Percentiles rank a stretch among this genome's conserved stretches.
These are phyloP conservation scores for Hordeum pubiflorum DNA, from an alignment of 202 grass and related monocot genomes.

Conservation along the genomic window DNA sequence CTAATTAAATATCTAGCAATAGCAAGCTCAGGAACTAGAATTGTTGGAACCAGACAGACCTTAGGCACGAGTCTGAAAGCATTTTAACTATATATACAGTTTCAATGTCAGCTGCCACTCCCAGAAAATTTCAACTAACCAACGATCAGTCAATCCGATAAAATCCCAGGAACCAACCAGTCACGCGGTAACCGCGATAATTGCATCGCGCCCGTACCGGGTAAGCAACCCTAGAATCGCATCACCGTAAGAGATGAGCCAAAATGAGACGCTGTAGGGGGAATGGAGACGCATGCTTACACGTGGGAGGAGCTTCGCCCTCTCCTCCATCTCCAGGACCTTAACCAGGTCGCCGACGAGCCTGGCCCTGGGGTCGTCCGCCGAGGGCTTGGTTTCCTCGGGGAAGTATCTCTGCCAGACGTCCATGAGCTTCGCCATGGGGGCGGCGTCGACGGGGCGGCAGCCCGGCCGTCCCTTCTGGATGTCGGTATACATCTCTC, in stretches of 20 bases:
- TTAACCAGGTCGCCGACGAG: slow-evolving; percentile 25
- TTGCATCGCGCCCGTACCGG: neutral
- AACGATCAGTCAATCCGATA: neutral
- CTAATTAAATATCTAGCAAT: neutral
- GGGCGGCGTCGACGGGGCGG: neutral
- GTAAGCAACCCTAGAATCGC: slow-evolving; percentile 21
- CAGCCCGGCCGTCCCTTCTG: slow-evolving; percentile 1
- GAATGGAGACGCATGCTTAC: slow-evolving; percentile 13
- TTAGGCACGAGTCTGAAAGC: neutral
- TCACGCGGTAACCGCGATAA: neutral
- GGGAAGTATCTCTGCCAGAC: slow-evolving; percentile 71
- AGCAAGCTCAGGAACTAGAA: neutral
- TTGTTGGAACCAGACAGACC: neutral
- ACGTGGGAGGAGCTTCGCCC: slow-evolving; percentile 21
- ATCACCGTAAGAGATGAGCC: neutral
- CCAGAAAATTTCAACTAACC: neutral
- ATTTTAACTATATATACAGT: neutral
- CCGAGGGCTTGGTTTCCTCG: neutral
- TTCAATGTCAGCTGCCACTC: neutral
- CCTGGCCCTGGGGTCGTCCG: slow-evolving; percentile 23
- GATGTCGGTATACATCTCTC: slow-evolving; percentile 29
- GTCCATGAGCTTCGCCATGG: neutral
- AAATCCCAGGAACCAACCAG: neutral
- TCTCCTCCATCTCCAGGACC: slow-evolving; percentile 31
- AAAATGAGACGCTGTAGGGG: neutral